Conservation (phyloP, 495 filamentous ascomycete genomes). For the Elasticomyces elasticus region DNA sequence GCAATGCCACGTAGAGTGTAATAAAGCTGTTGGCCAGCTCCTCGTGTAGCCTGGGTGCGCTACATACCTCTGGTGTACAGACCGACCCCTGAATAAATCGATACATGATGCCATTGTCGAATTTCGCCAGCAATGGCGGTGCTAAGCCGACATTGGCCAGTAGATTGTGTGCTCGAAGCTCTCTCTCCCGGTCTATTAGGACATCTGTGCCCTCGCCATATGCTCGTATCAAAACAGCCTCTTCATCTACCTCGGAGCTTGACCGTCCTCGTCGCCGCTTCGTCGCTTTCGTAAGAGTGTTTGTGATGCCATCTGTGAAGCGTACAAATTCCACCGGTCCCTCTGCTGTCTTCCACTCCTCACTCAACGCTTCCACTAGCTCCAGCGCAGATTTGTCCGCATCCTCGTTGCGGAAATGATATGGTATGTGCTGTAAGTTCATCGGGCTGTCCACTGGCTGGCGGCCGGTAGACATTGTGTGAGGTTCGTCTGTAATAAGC, state of each 20-base stretch:
- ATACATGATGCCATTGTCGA: constrained; percentile 94
- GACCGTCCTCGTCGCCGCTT: constrained; percentile 70
- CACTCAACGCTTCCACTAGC: constrained; percentile 69
- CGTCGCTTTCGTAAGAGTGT: constrained; percentile 83
- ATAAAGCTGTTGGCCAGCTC: not conserved
- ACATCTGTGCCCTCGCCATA: constrained; percentile 92
- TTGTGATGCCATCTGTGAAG: constrained; percentile 97
- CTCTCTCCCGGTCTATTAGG: constrained; percentile 91
- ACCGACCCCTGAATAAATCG: constrained; percentile 73
- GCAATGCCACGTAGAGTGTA: not conserved
- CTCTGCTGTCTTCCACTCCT: constrained; percentile 65
- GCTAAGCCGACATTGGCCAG: constrained; percentile 73
- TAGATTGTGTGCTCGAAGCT: constrained; percentile 59
- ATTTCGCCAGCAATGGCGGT: constrained; percentile 78
- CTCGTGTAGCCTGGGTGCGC: not conserved
- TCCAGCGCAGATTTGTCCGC: constrained; percentile 20
- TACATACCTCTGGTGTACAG: constrained; percentile 49
- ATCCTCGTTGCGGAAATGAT: constrained; percentile 21
- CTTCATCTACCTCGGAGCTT: constrained; percentile 67
- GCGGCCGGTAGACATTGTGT: constrained; percentile 9
- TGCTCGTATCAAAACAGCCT: constrained; percentile 82
- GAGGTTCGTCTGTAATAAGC: not conserved
- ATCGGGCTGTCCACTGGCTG: constrained; percentile 13
- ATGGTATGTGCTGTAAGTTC: constrained; percentile 13
- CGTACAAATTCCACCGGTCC: constrained; percentile 78